Base-by-base conservation (phyloP, 805 yeast species). In the Candida pini region DNA sequence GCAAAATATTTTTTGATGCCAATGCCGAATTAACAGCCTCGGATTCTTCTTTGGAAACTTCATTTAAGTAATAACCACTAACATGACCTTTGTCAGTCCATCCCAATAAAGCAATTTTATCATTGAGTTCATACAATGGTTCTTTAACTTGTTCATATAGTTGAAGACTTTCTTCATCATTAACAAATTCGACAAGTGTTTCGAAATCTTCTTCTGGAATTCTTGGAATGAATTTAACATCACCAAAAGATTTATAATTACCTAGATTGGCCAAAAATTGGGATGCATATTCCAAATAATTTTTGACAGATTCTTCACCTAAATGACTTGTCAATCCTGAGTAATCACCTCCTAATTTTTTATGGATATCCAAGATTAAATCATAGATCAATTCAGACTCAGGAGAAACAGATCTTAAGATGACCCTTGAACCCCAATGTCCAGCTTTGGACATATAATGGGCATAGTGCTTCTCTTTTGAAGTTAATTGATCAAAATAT, bases 241-340 rank as follows among this genome's bases (percentile, higher is more conserved):
- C 96, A 45, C 96, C 96, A 56, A 87, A 87, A 1, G 92, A 81
- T 61, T 81, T 87, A 62, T 73, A 83, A 52, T 83, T 83, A 45
- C 92, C 92, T 56, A 79, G 65, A 58, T 83, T 83, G 25, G 79
- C 66, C 41, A 83, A 63, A 51, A 83, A 78, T 63, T 83, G 90
- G 26, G 87, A 81, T 20, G 79, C 81, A 56, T 75, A 86, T 52
- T 81, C 85, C 55, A 85, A 62, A 54, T 81, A 84, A 14, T 56
- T 53, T 27, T 60, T 53, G 13, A 65, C 64, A 7, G 56, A 57
- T 1, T 62, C 64, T 10, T 60, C 62, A 8, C 66, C 54, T 14
- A 67, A 54, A 26, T 51, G 51, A 9, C 48, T 45, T 12, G 53
- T 47, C 20, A 71, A 49, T 18, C 47, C 48, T 8, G 65, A 55